Evolutionary conservation across 2,329 filamentous ascomycete genomes (phyloP), one percentile per base, ranked within the genome.

Genomic region (Aspergillus sp.): DNA sequence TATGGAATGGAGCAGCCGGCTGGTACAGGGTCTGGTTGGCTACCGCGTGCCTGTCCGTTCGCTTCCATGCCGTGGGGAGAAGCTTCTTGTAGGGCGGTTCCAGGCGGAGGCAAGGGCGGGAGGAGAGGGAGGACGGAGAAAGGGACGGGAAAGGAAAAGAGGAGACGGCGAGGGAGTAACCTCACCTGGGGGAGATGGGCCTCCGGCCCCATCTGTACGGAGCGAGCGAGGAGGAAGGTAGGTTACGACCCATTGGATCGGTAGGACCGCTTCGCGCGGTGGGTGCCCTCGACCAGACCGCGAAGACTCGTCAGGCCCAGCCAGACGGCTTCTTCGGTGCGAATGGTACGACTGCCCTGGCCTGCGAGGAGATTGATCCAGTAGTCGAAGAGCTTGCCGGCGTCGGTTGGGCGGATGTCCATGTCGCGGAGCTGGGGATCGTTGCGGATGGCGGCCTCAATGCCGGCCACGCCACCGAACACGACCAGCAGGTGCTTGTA

Each of bases 271-370:
- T 40, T 55, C 19, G 46, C 41, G 14, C 45, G 57, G 41, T 57
- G 58, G 45, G 60, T 67, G 7, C 50, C 52, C 42, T 66, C 53
- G 16, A 66, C 83, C 78, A 87, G 53, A 54, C 76, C 78, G 64
- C 85, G 81, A 65, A 94, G 66, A 2, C 84, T 83, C 64, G 86
- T 87, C 67, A 95, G 70, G 0, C 86, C 89, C 65, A 94, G 83
- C 74, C 88, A 89, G 16, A 95, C 73, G 1, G 90, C 89, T 73
- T 96, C 91, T 62, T 95, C 90, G 0, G 90, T 94, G 56, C 88
- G 77, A 56, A 96, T 93, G 1, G 86, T 91, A 62, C 90, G 79
- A 67, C 88, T 93, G 1, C 89, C 90, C 70, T 95, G 91, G 1
- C 85, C 84, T 3, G 89, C 88, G 58, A 91, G 78, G 42, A 94